A percentile compares a stretch with the other conserved stretches of the same genome.
These are phyloP conservation scores for Monilinia vaccinii-corymbosi DNA, from an alignment of 2,329 filamentous ascomycete genomes.

Conservation along the genomic window DNA sequence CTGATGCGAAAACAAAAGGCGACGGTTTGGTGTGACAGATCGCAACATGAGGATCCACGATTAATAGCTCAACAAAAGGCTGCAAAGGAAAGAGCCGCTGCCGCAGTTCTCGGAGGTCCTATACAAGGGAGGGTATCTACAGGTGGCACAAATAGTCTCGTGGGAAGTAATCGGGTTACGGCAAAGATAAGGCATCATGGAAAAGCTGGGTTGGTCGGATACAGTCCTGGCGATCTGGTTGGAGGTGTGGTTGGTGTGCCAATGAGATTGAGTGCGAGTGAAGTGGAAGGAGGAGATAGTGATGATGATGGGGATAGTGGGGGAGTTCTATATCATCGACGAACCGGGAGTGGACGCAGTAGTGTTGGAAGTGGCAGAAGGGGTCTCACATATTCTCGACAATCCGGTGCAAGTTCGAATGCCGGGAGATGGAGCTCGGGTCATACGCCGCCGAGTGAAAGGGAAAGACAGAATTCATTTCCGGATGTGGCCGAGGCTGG, in stretches of 20 bases:
- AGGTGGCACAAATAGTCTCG: conserved; percentile 30
- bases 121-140: conserved; percentile 31
- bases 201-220: conserved; percentile 67
- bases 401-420: conserved; percentile 28
- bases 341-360: conserved; percentile 66
- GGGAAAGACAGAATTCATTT: conserved; percentile 21
- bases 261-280: conserved; percentile 85
- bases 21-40: conserved; percentile 94
- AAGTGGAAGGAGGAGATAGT: conserved; percentile 82
- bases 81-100: conserved; percentile 76
- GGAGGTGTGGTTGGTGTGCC: conserved; percentile 72
- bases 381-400: conserved; percentile 33
- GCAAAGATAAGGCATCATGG: conserved; percentile 86
- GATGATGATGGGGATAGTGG: conserved; percentile 57
- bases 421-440: conserved; percentile 33
- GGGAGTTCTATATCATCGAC: conserved; percentile 47
- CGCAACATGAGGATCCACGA: conserved; percentile 85
- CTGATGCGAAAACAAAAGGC: conserved; percentile 95
- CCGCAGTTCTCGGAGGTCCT: conserved; percentile 64
- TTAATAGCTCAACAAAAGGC: conserved; percentile 73
- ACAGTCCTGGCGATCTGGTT: conserved; percentile 62
- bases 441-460: conserved; percentile 37
- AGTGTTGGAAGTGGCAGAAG: conserved; percentile 37
- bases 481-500: conserved; percentile 21
- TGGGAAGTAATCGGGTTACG: conserved; percentile 47